Conservation (phyloP, 2,329 filamentous ascomycete species). For the Juglanconis oblonga region DNA sequence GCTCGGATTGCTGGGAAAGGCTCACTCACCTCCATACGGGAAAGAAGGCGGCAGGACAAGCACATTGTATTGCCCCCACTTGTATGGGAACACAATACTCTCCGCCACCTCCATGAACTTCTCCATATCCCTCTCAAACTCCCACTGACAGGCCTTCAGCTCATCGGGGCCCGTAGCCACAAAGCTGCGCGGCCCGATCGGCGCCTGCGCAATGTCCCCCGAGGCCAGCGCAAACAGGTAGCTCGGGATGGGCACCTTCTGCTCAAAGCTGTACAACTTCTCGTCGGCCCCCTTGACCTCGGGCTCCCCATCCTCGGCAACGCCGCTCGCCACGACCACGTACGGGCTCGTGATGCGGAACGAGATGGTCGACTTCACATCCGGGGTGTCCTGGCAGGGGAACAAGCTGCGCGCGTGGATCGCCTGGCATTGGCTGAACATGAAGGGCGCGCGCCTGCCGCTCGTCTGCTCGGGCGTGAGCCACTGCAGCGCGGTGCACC, state of each 20-base stretch:
- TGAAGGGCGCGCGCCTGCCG: constrained; percentile 93
- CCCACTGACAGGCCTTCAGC: constrained; percentile 79
- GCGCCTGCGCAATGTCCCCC: constrained; percentile 80
- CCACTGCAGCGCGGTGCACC: constrained; percentile 94
- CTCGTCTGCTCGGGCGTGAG: constrained; percentile 89
- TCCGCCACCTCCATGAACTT: constrained; percentile 88
- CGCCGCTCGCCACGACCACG: constrained; percentile 87
- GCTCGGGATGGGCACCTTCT: constrained; percentile 87
- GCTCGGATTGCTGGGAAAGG: neutral
- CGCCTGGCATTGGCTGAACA: constrained; percentile 97
- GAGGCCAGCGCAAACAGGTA: constrained; percentile 93
- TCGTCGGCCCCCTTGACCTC: constrained; percentile 49
- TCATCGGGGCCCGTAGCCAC: constrained; percentile 89
- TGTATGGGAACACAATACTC: constrained; percentile 77
- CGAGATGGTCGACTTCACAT: constrained; percentile 92
- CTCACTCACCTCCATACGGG: constrained; percentile 69
- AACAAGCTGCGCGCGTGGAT: constrained; percentile 93
- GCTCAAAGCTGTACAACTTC: constrained; percentile 80
- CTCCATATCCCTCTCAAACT: constrained; percentile 87
- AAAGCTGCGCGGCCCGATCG: constrained; percentile 79
- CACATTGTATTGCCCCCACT: constrained; percentile 94
- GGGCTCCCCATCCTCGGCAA: constrained; percentile 50
- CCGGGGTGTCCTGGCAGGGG: constrained; percentile 95
- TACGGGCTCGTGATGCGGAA: constrained; percentile 85
- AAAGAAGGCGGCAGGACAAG: constrained; percentile 87